Conservation (phyloP, 169 alveolate species). For the Plasmodium gonderi region DNA sequence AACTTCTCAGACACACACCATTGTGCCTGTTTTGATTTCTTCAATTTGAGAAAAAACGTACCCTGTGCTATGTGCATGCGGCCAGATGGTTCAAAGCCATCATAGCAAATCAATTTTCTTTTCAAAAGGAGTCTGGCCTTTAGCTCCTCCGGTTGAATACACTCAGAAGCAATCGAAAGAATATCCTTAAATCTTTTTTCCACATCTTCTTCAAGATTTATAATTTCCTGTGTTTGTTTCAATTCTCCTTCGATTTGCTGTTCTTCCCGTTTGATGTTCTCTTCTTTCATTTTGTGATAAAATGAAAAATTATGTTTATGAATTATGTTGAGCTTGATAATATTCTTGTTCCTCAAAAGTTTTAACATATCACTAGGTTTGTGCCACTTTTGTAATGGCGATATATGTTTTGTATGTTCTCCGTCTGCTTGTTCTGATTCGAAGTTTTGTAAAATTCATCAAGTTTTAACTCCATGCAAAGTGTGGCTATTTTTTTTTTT, state of each 20-base stretch:
- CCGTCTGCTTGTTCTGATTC: no score
- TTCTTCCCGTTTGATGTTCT: conserved; percentile 22
- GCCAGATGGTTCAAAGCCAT: conserved; percentile 99
- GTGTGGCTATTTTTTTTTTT: neutral
- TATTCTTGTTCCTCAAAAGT: neutral
- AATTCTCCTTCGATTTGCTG: neutral
- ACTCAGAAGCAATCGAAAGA: conserved; percentile 86
- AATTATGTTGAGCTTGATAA: neutral
- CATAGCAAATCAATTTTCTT: conserved; percentile 92
- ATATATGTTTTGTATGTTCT: no score
- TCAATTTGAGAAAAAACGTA: no score
- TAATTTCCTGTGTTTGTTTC: conserved; percentile 34
- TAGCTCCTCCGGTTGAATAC: conserved; percentile 83
- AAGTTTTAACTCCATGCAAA: no score
- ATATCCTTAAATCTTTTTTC: conserved; percentile 79
- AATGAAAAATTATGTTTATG: conserved; percentile 1
- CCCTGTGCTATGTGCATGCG: conserved; percentile 99
- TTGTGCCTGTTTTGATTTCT: no score
- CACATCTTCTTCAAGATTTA: conserved; percentile 25
- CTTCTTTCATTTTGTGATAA: conserved; percentile 20
- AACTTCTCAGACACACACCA: no score
- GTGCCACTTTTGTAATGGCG: neutral
- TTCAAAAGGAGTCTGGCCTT: conserved; percentile 19
- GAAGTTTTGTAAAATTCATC: no score
- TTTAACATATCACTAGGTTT: conserved; percentile 7